Evolutionary conservation across 2,329 filamentous ascomycete genomes (phyloP).

Genomic region (Cyphellophora europaea): DNA sequence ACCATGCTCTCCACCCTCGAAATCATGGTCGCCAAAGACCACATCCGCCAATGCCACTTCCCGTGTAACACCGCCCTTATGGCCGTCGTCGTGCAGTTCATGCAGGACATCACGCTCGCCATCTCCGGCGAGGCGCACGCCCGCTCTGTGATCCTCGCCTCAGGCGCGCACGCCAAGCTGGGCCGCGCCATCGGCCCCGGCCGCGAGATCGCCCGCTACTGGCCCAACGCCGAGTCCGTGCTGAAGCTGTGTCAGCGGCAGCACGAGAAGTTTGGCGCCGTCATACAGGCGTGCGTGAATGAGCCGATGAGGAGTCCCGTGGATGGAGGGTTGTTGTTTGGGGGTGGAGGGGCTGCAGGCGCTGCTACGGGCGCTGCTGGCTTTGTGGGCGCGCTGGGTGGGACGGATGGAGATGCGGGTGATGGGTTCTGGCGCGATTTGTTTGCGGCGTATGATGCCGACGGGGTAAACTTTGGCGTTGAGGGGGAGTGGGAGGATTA

Average conservation of each 20-base stretch:
- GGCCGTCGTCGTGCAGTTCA: slow-evolving; percentile 5
- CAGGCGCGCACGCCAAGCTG: neutral
- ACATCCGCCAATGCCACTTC: slow-evolving; percentile 3
- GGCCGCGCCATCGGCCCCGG: neutral
- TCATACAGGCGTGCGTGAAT: neutral
- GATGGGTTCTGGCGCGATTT: neutral
- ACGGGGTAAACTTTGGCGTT: neutral
- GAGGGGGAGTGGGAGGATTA: neutral
- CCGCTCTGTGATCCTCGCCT: neutral
- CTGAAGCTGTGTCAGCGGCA: neutral
- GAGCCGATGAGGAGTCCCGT: no score
- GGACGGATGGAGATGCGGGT: neutral
- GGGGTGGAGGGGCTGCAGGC: slow-evolving; percentile 1
- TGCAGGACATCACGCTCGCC: neutral
- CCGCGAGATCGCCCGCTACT: neutral
- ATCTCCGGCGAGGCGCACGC: no score
- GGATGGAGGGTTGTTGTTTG: slow-evolving; percentile 1
- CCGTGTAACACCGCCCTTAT: slow-evolving; percentile 2
- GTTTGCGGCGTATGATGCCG: neutral
- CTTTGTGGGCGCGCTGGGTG: no score
- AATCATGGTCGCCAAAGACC: slow-evolving; percentile 4
- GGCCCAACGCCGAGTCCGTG: neutral
- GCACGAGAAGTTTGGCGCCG: neutral
- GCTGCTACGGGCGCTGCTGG: no score
- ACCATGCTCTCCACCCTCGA: slow-evolving; percentile 6